A percentile compares a stretch with the other conserved stretches of the same genome.
Conservation (phyloP, 2,329 filamentous ascomycete species). For the Emydomyces testavorans region DNA sequence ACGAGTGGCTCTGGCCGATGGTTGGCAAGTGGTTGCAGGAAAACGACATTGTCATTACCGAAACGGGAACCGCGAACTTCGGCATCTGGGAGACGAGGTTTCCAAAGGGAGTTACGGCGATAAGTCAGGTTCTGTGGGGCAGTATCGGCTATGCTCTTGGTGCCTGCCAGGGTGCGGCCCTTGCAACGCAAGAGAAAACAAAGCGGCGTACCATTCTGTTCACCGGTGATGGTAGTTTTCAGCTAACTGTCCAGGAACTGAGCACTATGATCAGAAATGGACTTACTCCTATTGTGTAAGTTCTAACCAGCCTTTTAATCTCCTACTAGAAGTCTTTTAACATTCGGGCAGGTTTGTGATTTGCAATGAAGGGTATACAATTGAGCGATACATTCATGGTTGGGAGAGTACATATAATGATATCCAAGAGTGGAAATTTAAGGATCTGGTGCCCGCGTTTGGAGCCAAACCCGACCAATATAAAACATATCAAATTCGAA, state of each 20-base stretch:
- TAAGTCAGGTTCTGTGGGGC: slow-evolving; percentile 47
- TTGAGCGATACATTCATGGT: slow-evolving; percentile 75
- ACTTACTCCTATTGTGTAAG: slow-evolving; percentile 60
- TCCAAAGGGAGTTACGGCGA: slow-evolving; percentile 38
- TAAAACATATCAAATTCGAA: slow-evolving; percentile 53
- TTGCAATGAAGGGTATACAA: slow-evolving; percentile 74
- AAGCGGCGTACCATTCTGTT: slow-evolving; percentile 60
- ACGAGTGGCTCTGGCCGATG: slow-evolving; percentile 40
- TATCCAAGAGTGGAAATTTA: slow-evolving; percentile 60
- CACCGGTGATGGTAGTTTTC: slow-evolving; percentile 74
- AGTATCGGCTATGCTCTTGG: slow-evolving; percentile 52
- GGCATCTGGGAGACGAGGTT: slow-evolving; percentile 44
- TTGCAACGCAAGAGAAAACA: slow-evolving; percentile 36
- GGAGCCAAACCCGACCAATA: slow-evolving; percentile 47
- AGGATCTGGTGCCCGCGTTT: slow-evolving; percentile 55
- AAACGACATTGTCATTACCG: slow-evolving; percentile 47
- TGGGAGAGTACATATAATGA: slow-evolving; percentile 69
- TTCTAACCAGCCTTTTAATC: slow-evolving; percentile 9
- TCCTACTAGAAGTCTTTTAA: not conserved
- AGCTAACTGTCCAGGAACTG: slow-evolving; percentile 71
- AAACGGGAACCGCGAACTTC: slow-evolving; percentile 48
- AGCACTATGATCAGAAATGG: slow-evolving; percentile 65
- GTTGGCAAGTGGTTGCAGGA: slow-evolving; percentile 39
- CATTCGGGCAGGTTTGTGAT: slow-evolving; percentile 49
- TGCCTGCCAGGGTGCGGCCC: slow-evolving; percentile 44